Percentiles rank a stretch among this genome's conserved stretches.
These are phyloP conservation scores for Penicillium steckii DNA, from an alignment of 495 filamentous ascomycete genomes.

Conservation along the genomic window DNA sequence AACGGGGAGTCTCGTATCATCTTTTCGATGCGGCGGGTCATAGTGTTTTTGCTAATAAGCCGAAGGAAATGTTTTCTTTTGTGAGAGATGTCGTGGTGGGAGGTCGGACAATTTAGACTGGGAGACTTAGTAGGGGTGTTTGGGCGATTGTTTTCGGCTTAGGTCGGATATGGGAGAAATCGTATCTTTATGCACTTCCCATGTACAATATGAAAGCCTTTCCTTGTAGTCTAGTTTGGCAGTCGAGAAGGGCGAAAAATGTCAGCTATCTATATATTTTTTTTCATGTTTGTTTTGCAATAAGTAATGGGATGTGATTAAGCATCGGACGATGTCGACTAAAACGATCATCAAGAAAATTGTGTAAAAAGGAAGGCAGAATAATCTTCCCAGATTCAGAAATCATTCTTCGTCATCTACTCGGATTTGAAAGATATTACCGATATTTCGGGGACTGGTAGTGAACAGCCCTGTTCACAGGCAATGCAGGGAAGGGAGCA, in stretches of 20 bases:
- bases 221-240: neutral
- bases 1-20: conserved; percentile 38
- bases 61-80: conserved; percentile 39
- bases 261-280: neutral
- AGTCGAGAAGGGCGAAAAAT: neutral
- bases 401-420: conserved; percentile 15
- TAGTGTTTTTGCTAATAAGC: conserved; percentile 35
- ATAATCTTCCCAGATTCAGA: conserved; percentile 15
- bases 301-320: neutral
- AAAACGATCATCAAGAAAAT: conserved; percentile 11
- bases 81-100: conserved; percentile 37
- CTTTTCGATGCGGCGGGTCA: conserved; percentile 35
- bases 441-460: too few relatives aligned
- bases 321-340: conserved; percentile 26
- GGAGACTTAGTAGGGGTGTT: neutral
- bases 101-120: neutral
- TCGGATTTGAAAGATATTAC: neutral
- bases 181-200: too few relatives aligned
- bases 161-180: too few relatives aligned
- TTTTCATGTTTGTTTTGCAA: neutral
- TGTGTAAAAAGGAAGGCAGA: conserved; percentile 1
- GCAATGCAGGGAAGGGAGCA: too few relatives aligned
- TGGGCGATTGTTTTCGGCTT: too few relatives aligned
- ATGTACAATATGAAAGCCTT: neutral
- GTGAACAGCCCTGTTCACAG: too few relatives aligned